phyloP scores from a whole-genome alignment of 306 rosid genomes.

The Psophocarpus tetragonolobus region DNA sequence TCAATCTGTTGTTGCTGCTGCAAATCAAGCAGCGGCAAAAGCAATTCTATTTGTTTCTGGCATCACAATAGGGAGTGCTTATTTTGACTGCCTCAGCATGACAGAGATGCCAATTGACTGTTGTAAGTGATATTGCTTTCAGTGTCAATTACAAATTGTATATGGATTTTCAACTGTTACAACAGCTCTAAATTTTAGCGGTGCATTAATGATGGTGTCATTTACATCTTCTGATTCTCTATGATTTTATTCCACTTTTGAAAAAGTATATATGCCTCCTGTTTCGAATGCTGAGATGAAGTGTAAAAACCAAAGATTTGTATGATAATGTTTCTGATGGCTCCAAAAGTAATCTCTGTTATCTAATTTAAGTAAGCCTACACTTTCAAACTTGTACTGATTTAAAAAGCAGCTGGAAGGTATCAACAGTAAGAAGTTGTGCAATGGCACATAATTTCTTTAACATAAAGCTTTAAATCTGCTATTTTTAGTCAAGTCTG shows the following conservation, averaged over 20 bases:
- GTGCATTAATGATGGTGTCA: constrained; percentile 1
- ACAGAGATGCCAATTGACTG: constrained; percentile 74
- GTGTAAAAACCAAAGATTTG: background rate
- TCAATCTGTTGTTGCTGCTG: constrained; percentile 62
- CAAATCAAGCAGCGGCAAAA: constrained; percentile 94
- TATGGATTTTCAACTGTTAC: background rate
- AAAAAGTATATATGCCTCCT: background rate
- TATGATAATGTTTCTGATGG: background rate
- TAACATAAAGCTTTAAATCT: background rate
- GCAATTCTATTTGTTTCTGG: constrained; percentile 85
- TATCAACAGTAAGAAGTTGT: background rate
- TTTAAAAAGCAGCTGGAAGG: background rate
- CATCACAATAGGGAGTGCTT: constrained; percentile 65
- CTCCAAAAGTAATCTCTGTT: constrained; percentile 6
- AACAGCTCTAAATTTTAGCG: background rate
- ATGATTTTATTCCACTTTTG: constrained; percentile 2
- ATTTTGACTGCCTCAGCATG: constrained; percentile 73
- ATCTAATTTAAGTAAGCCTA: constrained; percentile 7
- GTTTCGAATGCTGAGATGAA: constrained; percentile 4
- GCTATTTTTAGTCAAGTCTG: background rate
- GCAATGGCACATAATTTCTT: background rate
- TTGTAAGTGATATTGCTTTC: constrained; percentile 57
- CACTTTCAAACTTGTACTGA: constrained; percentile 14
- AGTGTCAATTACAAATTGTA: constrained; percentile 2
- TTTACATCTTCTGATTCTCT: constrained; percentile 6